Evolutionary conservation across 805 yeast species (phyloP), one percentile per base, ranked within the genome.

Genomic region (Ogataea minuta): DNA sequence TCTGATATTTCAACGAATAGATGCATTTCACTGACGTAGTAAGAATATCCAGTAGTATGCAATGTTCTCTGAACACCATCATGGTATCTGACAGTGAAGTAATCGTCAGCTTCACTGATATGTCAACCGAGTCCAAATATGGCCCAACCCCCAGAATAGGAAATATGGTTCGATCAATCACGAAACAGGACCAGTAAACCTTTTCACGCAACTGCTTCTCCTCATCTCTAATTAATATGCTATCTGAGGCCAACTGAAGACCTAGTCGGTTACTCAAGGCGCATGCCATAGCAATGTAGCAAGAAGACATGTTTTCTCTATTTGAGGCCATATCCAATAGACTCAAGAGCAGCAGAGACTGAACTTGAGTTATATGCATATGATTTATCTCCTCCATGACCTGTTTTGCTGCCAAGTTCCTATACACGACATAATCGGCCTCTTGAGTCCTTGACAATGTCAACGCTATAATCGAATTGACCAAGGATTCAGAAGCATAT

Each of bases 81-180:
- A 27, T 25, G 25, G 32, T 10, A 17, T 25, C 31, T 11, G 15
- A 10, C 4, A 8, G 13, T 26, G 32, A 26, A 4, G 10, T 9
- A 4, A 34, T 27, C 12, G 34, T 15, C 23, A 31, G 14, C 19
- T 20, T 31, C 2, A 14, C 15, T 68, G 6, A 31, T 23, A 31
- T 31, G 14, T 31, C 34, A 12, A n/a, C 19, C 6, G 34, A 15
- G 25, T 31, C 34, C 34, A 31, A 16, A 23, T 19, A 31, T 6
- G 25, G 25, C 11, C 34, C 34, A 5, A 31, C 12, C 9, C 34
- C 34, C 6, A 31, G 25, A 7, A 31, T 23, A 5, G 34, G 25
- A n/a, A 6, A 31, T 20, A 23, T 23, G 25, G 25, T 16, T 7
- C 34, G 14, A 12, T 31, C 34, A 6, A 31, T n/a, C 23, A 31